Base-by-base conservation (phyloP, 192 early-diverging fungal genomes). In the Backusella tuberculispora region DNA sequence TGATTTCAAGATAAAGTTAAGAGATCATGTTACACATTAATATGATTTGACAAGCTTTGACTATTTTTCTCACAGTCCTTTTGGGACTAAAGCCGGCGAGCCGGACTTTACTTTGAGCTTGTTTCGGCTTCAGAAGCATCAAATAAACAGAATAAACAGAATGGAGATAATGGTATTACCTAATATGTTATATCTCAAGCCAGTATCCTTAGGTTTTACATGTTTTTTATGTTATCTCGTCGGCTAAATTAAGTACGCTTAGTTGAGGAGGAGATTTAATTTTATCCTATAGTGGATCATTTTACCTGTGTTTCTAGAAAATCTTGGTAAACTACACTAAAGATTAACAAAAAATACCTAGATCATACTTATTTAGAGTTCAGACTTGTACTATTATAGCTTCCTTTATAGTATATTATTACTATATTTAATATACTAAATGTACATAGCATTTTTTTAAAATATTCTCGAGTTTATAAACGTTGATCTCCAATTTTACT, bases 221-320 rank as follows among this genome's bases (percentile, higher is more conserved):
- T 24, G 53, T 60, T 60, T 60, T 24, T 21, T 56, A 7, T 26
- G 21, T 56, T 56, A 56, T 60, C 53, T 56, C 47, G 5, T 60
- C 53, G 21, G 53, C 7, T 60, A 60, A 60, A 60, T n/a, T 60
- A 19, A 26, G 21, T 24, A 60, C 19, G 53, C 26, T 60, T 9
- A 24, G 24, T 60, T 60, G 53, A 13, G 24, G 53, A 60, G 53
- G 53, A 60, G 53, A 60, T 53, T 53, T 53, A 53, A 53, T 60
- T 56, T 60, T 60, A 43, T 6, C 13, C 24, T 60, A 7, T 60
- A 24, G 21, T 29, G 53, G 53, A 12, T 60, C 53, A 60, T 3
- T 34, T 34, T 34, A 34, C 29, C 29, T 34, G 29, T 12, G 19
- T 60, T 60, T 60, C 53, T 60, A 60, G 53, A 60, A 60, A 60